Evolutionary conservation across 805 yeast species (phyloP), one percentile per base, ranked within the genome.

Genomic region (Lachancea kluyveri): DNA sequence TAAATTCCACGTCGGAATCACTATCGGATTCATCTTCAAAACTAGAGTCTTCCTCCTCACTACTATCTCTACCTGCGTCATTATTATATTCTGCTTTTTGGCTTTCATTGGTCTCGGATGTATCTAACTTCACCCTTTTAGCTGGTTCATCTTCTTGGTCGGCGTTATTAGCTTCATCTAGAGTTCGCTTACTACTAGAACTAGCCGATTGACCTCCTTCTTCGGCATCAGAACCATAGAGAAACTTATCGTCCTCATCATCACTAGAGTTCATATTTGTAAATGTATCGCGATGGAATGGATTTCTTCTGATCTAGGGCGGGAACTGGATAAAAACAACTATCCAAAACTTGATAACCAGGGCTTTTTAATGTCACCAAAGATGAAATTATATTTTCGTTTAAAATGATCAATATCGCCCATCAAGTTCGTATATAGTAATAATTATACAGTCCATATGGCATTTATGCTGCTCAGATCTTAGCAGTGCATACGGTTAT

Each of bases 1-100:
- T 81, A 50, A 90, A 82, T 57, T 88, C 96, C 21, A 88, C 73
- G 48, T 83, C 92, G 34, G 77, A 79, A 39, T 72, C 80, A 12
- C 71, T 79, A 6, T 68, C 70, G 13, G 68, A 77, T 5, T 59
- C 70, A 8, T 64, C 72, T 5, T 60, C 66, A 6, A 60, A 69
- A 3, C 63, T 71, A 10, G 62, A 70, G 3, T 60, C 66, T 2
- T 60, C 72, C 3, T 60, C 72, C 3, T 54, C 68, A 13, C 60
- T 66, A 4, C 55, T 39, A 9, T 40, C 38, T 12, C 43, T 37
- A 20, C 39, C 27, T 31, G 45, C 39, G 13, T 45, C 49, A n/a
- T 44, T 48, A 7, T 37, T 39, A 21, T 34, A 39, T 24, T 45
- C 31, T 25, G 30, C 28, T 21, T 36, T 29, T n/a, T 24, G 20